phyloP scores from a whole-genome alignment of 2,329 filamentous ascomycete species.

The Colletotrichum tofieldiae region DNA sequence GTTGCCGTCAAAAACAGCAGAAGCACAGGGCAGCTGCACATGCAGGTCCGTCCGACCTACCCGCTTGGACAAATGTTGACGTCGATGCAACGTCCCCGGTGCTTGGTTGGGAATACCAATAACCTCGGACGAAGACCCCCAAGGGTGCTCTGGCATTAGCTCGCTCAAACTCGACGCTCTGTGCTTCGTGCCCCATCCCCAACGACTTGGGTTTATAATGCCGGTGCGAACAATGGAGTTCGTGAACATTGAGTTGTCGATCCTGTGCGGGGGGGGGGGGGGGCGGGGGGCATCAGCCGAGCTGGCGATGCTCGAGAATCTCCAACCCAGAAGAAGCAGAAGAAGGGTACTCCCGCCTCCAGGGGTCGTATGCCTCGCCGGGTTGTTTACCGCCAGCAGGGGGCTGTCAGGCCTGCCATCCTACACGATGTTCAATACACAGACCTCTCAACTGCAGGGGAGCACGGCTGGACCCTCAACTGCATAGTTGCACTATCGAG shows the following conservation, averaged over 20 bases:
- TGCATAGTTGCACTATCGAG: conserved; percentile 4
- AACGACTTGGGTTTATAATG: not conserved
- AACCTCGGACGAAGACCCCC: conserved; percentile 8
- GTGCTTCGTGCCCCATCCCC: conserved; percentile 1
- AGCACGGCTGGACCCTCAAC: conserved; percentile 13
- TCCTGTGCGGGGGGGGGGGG: conserved; percentile 10
- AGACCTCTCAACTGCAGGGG: conserved; percentile 38
- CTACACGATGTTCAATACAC: conserved; percentile 19
- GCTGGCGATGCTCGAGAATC: not conserved
- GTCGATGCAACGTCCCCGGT: conserved; percentile 15
- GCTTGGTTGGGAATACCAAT: conserved; percentile 1
- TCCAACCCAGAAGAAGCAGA: conserved; percentile 15
- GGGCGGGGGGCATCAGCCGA: not conserved
- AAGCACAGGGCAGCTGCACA: conserved; percentile 7
- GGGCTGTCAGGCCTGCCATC: conserved; percentile 19
- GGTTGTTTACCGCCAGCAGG: conserved; percentile 2
- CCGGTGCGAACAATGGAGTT: conserved; percentile 4
- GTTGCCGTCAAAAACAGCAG: conserved; percentile 1
- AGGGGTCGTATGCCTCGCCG: not conserved
- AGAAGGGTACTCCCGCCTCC: conserved; percentile 20
- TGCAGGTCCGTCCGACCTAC: conserved; percentile 1
- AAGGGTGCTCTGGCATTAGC: not conserved
- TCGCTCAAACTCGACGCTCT: not conserved
- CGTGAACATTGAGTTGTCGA: not conserved
- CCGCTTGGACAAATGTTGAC: conserved; percentile 12